Conservation (phyloP, 2,329 filamentous ascomycete species). For the Berkeleyomyces rouxiae region DNA sequence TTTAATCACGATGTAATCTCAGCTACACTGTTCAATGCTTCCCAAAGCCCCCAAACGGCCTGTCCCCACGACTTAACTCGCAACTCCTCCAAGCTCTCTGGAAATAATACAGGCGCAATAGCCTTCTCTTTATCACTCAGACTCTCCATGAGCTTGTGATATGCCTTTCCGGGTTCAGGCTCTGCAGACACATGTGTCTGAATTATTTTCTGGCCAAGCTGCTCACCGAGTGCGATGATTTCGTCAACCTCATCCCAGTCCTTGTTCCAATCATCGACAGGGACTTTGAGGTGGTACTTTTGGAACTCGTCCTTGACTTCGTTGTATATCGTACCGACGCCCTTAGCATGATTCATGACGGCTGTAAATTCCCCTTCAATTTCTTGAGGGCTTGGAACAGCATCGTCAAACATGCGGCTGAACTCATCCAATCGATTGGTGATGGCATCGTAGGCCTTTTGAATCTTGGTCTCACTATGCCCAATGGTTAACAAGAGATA, state of each 20-base stretch:
- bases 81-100: conserved; percentile 11
- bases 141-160: conserved; percentile 4
- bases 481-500: neutral
- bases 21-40: conserved; percentile 8
- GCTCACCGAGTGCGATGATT: conserved; percentile 10
- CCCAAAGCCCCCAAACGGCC: conserved; percentile 12
- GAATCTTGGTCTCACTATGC: conserved; percentile 3
- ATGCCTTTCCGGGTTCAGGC: conserved; percentile 8
- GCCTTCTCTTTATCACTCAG: conserved; percentile 10
- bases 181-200: conserved; percentile 10
- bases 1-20: conserved; percentile 4
- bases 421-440: neutral
- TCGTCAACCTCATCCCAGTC: conserved; percentile 13
- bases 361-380: neutral
- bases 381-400: neutral
- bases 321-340: conserved; percentile 8
- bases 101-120: conserved; percentile 11
- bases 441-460: conserved; percentile 2
- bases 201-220: conserved; percentile 12
- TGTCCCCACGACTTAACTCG: conserved; percentile 13
- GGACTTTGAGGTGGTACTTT: neutral
- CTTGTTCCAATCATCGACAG: conserved; percentile 3
- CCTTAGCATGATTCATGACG: neutral
- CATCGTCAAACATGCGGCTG: neutral
- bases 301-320: conserved; percentile 6